Evolutionary conservation across 2,329 filamentous ascomycete genomes (phyloP).

Genomic region (Aspergillus thermomutatus): DNA sequence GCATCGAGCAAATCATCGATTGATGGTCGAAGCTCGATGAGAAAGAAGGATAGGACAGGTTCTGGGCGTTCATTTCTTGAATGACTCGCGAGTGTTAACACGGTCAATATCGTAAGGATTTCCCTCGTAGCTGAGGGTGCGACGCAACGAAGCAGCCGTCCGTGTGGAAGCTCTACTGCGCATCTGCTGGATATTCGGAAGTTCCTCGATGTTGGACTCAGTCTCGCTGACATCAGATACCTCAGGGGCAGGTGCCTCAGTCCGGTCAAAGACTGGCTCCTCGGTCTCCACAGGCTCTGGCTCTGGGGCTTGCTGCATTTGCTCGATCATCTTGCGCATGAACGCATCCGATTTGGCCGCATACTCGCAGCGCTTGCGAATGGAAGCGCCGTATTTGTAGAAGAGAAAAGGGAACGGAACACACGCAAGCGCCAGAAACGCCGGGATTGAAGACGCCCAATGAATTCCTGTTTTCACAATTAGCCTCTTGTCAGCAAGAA

Average conservation of each 20-base stretch:
- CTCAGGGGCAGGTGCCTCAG: background rate
- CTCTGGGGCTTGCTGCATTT: slow-evolving; percentile 13
- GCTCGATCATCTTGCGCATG: slow-evolving; percentile 21
- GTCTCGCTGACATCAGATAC: slow-evolving; percentile 4
- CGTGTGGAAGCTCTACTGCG: background rate
- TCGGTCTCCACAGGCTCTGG: slow-evolving; percentile 7
- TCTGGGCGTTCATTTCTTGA: slow-evolving; percentile 10
- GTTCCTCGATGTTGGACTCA: slow-evolving; percentile 10
- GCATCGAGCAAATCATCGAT: background rate
- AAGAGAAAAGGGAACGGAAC: slow-evolving; percentile 42
- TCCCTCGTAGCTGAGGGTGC: slow-evolving; percentile 18
- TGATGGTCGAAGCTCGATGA: background rate
- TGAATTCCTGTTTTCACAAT: slow-evolving; percentile 30
- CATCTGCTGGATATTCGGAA: slow-evolving; percentile 15
- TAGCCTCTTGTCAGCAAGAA: background rate
- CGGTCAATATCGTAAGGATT: slow-evolving; percentile 26
- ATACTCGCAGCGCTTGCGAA: slow-evolving; percentile 37
- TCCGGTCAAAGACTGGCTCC: background rate
- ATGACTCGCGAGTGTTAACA: slow-evolving; percentile 23
- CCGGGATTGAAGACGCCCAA: slow-evolving; percentile 45
- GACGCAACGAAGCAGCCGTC: slow-evolving; percentile 10
- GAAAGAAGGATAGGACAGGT: background rate
- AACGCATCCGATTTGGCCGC: slow-evolving; percentile 32
- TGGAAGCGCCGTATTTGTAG: slow-evolving; percentile 36
- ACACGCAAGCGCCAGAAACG: slow-evolving; percentile 41